Evolutionary conservation across 2,329 filamentous ascomycete species (phyloP).

Genomic region (Paracamarosporium sp.): DNA sequence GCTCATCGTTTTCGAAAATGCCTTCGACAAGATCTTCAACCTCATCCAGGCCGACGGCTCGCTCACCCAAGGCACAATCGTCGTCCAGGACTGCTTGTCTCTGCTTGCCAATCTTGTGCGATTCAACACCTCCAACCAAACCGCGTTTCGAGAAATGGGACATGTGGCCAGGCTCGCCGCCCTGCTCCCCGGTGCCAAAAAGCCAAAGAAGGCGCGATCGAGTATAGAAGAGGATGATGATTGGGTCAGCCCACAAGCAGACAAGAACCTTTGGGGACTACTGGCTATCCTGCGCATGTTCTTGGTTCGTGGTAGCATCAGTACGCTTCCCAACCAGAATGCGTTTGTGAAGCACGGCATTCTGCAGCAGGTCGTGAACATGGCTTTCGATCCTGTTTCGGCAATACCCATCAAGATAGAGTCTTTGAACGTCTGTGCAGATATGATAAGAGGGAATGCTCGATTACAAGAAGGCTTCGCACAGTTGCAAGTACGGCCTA

Average conservation of each 20-base stretch:
- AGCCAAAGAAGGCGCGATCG: slow-evolving; percentile 60
- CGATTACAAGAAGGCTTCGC: slow-evolving; percentile 88
- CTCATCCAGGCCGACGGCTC: slow-evolving; percentile 85
- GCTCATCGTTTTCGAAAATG: slow-evolving; percentile 92
- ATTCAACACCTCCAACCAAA: slow-evolving; percentile 90
- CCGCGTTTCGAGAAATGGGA: slow-evolving; percentile 89
- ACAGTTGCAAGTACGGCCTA: slow-evolving; percentile 76
- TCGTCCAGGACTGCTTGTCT: slow-evolving; percentile 92
- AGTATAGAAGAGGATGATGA: slow-evolving; percentile 67
- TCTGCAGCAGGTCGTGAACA: slow-evolving; percentile 77
- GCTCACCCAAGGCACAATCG: slow-evolving; percentile 79
- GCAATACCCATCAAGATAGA: slow-evolving; percentile 82
- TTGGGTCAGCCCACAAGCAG: slow-evolving; percentile 79
- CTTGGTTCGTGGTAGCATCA: slow-evolving; percentile 77
- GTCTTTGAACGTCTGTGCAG: slow-evolving; percentile 84
- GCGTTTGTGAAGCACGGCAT: slow-evolving; percentile 86
- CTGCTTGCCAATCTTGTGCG: slow-evolving; percentile 87
- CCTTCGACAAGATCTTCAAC: slow-evolving; percentile 84
- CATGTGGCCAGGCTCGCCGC: slow-evolving; percentile 75
- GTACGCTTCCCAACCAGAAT: slow-evolving; percentile 81
- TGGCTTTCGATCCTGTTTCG: slow-evolving; percentile 78
- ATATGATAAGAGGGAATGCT: slow-evolving; percentile 83
- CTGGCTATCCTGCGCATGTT: slow-evolving; percentile 88
- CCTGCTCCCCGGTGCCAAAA: slow-evolving; percentile 69
- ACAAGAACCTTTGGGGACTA: slow-evolving; percentile 91